Base-by-base conservation (phyloP, 305 asterid species). In the Fraxinus velutina region DNA sequence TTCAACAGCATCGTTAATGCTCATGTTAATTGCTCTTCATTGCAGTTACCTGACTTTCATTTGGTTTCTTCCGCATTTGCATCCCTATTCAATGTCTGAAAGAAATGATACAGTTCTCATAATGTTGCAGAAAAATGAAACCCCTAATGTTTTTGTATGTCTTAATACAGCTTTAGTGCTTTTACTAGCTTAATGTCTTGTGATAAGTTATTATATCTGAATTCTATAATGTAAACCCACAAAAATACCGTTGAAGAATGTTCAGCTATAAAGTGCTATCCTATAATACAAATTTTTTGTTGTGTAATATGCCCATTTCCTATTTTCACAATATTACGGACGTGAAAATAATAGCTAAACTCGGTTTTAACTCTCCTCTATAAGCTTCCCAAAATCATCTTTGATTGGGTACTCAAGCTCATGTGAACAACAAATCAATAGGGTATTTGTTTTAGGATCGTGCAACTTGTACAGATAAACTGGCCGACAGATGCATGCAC, bases 201-300 rank as follows among this genome's bases (percentile, higher is more conserved):
- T 30, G 68, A 73, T 84, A 22, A 33, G 24, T 30, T 30, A 30
- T 12, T 62, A 85, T 68, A 79, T 84, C 78, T 79, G 86, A 79
- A 66, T 81, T 68, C 84, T 74, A 62, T 72, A 10, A 77, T 73
- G 17, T 21, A 73, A 73, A 47, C 82, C 70, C 52, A 79, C 22
- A 39, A n/a, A 72, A 22, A 19, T 77, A 57, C 29, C 71, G 1
- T 17, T 3, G 66, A 50, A 68, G 55, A 47, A 55, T 83, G 84
- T 22, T 62, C 32, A 19, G 29, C 68, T 57, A 57, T 22, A 9
- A 22, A 2, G n/a, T 62, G 9, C 10, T 62, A 57, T 57, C 10
- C 1, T 1, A 2, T 21, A 21, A 60, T 60, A 9, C n/a, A 64
- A 64, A 4, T 15, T 24, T 64, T 64, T 9, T 24, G 73, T 64